phyloP scores from a whole-genome alignment of 345 rosid species.

The Eucalyptus cloeziana region DNA sequence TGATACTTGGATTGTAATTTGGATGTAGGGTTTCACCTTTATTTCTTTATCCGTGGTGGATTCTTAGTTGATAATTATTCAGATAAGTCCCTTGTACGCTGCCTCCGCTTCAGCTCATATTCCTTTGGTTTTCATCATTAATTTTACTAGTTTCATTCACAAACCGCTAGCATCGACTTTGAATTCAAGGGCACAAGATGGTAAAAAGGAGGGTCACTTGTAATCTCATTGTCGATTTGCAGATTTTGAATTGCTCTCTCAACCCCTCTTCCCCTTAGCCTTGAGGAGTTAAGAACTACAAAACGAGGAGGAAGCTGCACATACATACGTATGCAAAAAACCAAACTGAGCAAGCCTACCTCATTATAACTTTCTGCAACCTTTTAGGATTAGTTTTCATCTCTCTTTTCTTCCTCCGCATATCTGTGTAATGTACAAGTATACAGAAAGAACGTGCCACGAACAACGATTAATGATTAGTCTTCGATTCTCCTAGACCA shows the following conservation, averaged over 20 bases:
- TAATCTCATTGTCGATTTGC: not conserved
- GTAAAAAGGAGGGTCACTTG: not conserved
- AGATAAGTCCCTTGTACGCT: not conserved
- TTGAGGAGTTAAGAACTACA: not conserved
- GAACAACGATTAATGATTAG: not conserved
- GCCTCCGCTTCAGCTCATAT: not conserved
- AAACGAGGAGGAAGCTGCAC: not conserved
- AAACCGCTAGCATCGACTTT: not conserved
- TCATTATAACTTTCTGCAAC: not conserved
- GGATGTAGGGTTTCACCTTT: not conserved
- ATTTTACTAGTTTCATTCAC: not conserved
- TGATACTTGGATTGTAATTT: not conserved
- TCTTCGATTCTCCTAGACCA: not conserved
- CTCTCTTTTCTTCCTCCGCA: not conserved
- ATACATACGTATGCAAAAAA: not conserved
- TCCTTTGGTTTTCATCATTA: not conserved
- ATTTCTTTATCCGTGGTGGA: not conserved
- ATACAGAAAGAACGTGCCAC: not conserved
- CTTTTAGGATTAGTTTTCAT: not conserved
- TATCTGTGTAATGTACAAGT: not conserved
- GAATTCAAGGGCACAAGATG: not conserved
- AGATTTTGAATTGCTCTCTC: not conserved
- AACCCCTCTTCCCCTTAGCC: not conserved
- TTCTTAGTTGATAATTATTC: not conserved
- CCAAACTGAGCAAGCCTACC: not conserved